Evolutionary conservation across 1,139 yeast genomes (phyloP).

Genomic region (Taiozyma sp.): DNA sequence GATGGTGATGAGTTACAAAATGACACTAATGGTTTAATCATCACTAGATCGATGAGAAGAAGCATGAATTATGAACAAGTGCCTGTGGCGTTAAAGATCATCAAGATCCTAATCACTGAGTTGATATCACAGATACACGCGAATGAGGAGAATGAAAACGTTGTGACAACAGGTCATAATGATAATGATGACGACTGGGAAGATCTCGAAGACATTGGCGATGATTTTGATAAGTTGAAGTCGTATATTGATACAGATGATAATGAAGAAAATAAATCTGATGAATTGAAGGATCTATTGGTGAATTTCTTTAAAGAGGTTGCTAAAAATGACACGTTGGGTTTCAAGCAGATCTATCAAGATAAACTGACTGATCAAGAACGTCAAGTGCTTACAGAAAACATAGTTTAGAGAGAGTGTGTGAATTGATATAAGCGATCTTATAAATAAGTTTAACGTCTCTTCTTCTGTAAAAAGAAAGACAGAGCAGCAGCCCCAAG

Average conservation of each 20-base stretch:
- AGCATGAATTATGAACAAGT: slow-evolving; percentile 57
- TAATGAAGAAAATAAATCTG: slow-evolving; percentile 27
- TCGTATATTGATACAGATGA: slow-evolving; percentile 13
- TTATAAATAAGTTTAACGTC: not conserved
- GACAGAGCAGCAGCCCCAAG: slow-evolving; percentile 73
- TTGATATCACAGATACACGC: slow-evolving; percentile 48
- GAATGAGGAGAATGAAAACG: slow-evolving; percentile 25
- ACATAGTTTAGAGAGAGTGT: slow-evolving; percentile 23
- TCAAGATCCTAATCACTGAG: slow-evolving; percentile 68
- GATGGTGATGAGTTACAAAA: slow-evolving; percentile 59
- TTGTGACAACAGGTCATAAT: slow-evolving; percentile 13
- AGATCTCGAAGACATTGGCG: slow-evolving; percentile 54
- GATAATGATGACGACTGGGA: slow-evolving; percentile 73
- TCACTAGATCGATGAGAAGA: slow-evolving; percentile 83
- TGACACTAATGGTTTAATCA: slow-evolving; percentile 53
- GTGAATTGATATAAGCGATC: not conserved
- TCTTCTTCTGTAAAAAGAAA: slow-evolving; percentile 36
- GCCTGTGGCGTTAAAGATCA: slow-evolving; percentile 66
- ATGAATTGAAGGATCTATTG: slow-evolving; percentile 39
- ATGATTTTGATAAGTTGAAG: slow-evolving; percentile 22
- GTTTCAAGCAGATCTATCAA: slow-evolving; percentile 52
- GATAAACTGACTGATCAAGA: slow-evolving; percentile 48
- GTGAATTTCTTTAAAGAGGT: slow-evolving; percentile 62
- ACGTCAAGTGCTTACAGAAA: slow-evolving; percentile 49
- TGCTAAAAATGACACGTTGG: slow-evolving; percentile 46